These are phyloP conservation scores for Thalassiosira mediterranea DNA, from an alignment of 352 stramenopile species.

Conservation along the genomic window DNA sequence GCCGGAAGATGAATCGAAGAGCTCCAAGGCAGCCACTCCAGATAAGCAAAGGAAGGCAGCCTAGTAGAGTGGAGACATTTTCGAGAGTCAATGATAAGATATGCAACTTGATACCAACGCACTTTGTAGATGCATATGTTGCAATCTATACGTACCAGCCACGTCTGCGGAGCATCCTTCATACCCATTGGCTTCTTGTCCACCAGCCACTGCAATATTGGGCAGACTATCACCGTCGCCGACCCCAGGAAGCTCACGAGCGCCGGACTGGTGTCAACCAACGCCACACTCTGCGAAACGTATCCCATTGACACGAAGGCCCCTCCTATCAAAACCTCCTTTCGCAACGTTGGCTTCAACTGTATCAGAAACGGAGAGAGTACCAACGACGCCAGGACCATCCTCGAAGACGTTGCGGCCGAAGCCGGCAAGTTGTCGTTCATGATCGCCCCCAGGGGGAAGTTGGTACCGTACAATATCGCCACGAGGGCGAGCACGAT, in stretches of 20 bases:
- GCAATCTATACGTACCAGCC: too few species aligned
- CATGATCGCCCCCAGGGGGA: slow-evolving; percentile 65
- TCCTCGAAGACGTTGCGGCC: slow-evolving; percentile 47
- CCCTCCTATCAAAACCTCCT: slow-evolving; percentile 31
- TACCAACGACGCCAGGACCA: slow-evolving; percentile 49
- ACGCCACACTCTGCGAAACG: slow-evolving; percentile 53
- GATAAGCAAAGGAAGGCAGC: slow-evolving; percentile 51
- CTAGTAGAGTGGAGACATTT: too few species aligned
- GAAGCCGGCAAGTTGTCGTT: slow-evolving; percentile 54
- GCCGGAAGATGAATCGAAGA: slow-evolving; percentile 15
- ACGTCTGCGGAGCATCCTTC: slow-evolving; percentile 64
- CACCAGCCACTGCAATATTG: slow-evolving; percentile 43
- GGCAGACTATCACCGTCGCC: slow-evolving; percentile 57
- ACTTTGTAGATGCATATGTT: too few species aligned
- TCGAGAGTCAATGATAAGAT: too few species aligned
- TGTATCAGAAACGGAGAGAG: slow-evolving; percentile 58
- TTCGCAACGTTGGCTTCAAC: slow-evolving; percentile 31
- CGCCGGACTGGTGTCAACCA: slow-evolving; percentile 51
- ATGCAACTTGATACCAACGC: too few species aligned
- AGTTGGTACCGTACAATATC: slow-evolving; percentile 67
- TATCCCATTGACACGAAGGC: slow-evolving; percentile 54
- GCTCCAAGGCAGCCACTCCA: slow-evolving; percentile 60
- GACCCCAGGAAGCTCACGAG: slow-evolving; percentile 59
- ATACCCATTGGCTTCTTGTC: slow-evolving; percentile 62
- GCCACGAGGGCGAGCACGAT: slow-evolving; percentile 34